Conservation (phyloP, 2,329 filamentous ascomycete species). For the Colletotrichum horii region DNA sequence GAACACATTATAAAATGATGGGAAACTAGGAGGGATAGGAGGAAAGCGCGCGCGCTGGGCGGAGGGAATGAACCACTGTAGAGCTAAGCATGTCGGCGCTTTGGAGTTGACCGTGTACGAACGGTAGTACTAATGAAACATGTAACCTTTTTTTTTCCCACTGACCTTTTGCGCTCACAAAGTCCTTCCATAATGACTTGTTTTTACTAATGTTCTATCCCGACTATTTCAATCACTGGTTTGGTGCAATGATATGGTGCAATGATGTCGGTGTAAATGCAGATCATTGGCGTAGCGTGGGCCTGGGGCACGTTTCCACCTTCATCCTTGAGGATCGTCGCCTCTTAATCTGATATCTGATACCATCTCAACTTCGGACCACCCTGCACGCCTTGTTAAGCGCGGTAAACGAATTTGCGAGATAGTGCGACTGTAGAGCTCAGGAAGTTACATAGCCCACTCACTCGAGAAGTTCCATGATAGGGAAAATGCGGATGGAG, state of each 20-base stretch:
- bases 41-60: not conserved
- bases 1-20: not conserved
- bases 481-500: not conserved
- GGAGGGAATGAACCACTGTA: not conserved
- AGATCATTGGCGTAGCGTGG: not conserved
- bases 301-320: not conserved
- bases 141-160: not conserved
- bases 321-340: not conserved
- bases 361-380: not conserved
- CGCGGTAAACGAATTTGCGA: not conserved
- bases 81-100: slow-evolving; percentile 16
- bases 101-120: not conserved
- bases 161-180: not conserved
- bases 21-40: not conserved
- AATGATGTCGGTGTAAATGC: not conserved
- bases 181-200: accelerated
- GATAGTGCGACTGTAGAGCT: not conserved
- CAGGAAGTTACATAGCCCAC: no score
- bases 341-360: not conserved
- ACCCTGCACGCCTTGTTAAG: not conserved
- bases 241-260: no score
- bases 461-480: no score
- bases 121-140: not conserved
- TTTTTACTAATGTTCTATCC: accelerated
- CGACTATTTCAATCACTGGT: no score